Base-by-base conservation (phyloP, 176 grass and related monocot genomes). In the sorghum (Sorghum bicolor) region DNA sequence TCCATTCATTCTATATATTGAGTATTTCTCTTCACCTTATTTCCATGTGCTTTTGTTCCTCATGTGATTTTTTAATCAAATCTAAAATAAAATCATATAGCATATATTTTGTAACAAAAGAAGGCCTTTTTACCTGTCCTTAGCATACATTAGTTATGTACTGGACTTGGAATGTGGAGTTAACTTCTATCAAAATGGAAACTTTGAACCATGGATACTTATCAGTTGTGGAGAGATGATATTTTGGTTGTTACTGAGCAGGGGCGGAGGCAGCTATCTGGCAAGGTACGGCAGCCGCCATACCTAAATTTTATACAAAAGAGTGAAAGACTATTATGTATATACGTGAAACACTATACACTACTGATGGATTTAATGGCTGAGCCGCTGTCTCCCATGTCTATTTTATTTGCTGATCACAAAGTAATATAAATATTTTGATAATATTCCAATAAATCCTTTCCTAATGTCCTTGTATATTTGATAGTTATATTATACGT, bases 171-270 rank as follows among this genome's bases (percentile, higher is more conserved):
- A 34, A 29, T 15, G 0, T 24, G 1, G 13, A 50, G 24, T 44
- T 44, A 75, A 75, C 41, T 66, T 37, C 14, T 65, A 53, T 69
- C 32, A 37, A 37, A 28, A 8, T 52, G 43, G 53, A 64, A 66
- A 16, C 38, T 50, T 28, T 40, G 64, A 75, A 76, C 4, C 20
- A 53, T 81, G 47, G 31, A 7, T 64, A 84, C 66, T 75, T 67
- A 53, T 65, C 22, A 53, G 47, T 38, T 75, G 28, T 44, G 16
- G 73, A 34, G 30, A 64, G 53, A 73, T 72, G 69, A 10, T 45
- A 25, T 63, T 48, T 83, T 64, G 70, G 19, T 48, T 83, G 70
- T 83, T 65, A 64, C 40, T 28, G 40, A 48, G 39, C 19, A 24
- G n/a, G n/a, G n/a, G n/a, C n/a, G n/a, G n/a, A n/a, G n/a, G n/a